Evolutionary conservation across 768 basidiomycete genomes (phyloP).

Genomic region (Suillus bovinus): DNA sequence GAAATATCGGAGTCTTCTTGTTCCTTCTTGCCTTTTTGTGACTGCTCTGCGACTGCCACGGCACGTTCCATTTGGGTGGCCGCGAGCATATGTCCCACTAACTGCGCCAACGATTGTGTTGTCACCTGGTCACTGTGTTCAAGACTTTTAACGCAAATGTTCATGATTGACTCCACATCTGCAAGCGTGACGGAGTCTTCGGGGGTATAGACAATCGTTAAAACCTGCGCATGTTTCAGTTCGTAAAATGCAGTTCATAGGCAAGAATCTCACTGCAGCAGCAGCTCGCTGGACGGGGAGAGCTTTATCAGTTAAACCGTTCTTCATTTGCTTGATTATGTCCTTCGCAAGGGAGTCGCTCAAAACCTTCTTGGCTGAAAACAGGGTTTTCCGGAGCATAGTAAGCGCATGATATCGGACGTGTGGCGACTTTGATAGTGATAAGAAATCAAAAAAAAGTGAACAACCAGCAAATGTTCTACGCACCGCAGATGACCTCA

Average conservation of each 20-base stretch:
- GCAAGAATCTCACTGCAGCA: constrained; percentile 55
- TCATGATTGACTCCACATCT: constrained; percentile 79
- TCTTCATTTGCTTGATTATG: constrained; percentile 79
- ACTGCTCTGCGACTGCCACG: constrained; percentile 43
- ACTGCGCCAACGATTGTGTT: constrained; percentile 73
- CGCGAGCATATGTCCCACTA: constrained; percentile 83
- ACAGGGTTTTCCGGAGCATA: constrained; percentile 78
- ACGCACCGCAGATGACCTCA: constrained; percentile 73
- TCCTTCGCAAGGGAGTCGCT: constrained; percentile 80
- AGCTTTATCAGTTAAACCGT: constrained; percentile 77
- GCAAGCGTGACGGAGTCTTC: constrained; percentile 54
- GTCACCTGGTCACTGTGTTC: constrained; percentile 86
- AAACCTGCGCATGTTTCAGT: constrained; percentile 40
- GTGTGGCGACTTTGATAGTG: constrained; percentile 60
- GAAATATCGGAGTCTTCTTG: constrained; percentile 60
- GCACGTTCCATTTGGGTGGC: constrained; percentile 74
- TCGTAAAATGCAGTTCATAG: constrained; percentile 5
- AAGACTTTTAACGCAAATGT: constrained; percentile 66
- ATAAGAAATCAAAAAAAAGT: constrained; percentile 12
- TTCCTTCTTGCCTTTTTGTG: constrained; percentile 64
- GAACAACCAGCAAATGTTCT: neutral
- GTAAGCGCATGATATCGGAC: constrained; percentile 80
- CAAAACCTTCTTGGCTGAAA: constrained; percentile 79
- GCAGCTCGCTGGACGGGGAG: constrained; percentile 84
- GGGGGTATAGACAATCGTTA: constrained; percentile 59